Conservation (phyloP, 768 basidiomycete genomes). For the Tylopilus sp. region DNA sequence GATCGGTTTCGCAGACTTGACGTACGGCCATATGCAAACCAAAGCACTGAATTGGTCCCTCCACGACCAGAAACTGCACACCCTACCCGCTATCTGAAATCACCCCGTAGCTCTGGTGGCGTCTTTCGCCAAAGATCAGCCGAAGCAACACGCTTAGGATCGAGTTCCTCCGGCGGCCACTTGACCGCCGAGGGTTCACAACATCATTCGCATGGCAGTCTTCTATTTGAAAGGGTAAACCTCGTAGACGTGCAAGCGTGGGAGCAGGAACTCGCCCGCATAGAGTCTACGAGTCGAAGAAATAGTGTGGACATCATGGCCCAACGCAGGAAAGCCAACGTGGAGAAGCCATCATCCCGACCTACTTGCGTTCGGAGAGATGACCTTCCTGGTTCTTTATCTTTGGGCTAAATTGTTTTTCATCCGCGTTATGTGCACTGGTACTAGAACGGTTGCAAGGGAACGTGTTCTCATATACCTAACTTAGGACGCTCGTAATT, state of each 20-base stretch:
- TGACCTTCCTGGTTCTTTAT: slow-evolving; percentile 12
- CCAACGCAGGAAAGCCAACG: slow-evolving; percentile 26
- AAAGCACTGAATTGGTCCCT: slow-evolving; percentile 15
- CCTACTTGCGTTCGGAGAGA: slow-evolving; percentile 21
- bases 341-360: slow-evolving; percentile 18
- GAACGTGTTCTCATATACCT: background rate
- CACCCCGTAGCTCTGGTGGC: slow-evolving; percentile 7
- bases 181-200: slow-evolving; percentile 17
- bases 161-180: slow-evolving; percentile 48
- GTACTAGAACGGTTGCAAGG: slow-evolving; percentile 9
- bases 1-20: slow-evolving; percentile 43
- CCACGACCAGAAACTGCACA: slow-evolving; percentile 30
- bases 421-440: background rate
- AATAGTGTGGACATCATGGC: slow-evolving; percentile 34
- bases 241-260: slow-evolving; percentile 54
- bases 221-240: slow-evolving; percentile 28
- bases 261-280: slow-evolving; percentile 74
- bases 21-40: slow-evolving; percentile 10
- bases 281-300: slow-evolving; percentile 58
- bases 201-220: slow-evolving; percentile 12
- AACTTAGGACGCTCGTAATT: slow-evolving; percentile 14
- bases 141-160: slow-evolving; percentile 30
- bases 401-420: slow-evolving; percentile 10
- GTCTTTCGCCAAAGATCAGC: slow-evolving; percentile 22
- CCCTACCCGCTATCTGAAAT: slow-evolving; percentile 14